Base-by-base conservation (phyloP, 106 monocot genomes). In the Agapanthus africanus region DNA sequence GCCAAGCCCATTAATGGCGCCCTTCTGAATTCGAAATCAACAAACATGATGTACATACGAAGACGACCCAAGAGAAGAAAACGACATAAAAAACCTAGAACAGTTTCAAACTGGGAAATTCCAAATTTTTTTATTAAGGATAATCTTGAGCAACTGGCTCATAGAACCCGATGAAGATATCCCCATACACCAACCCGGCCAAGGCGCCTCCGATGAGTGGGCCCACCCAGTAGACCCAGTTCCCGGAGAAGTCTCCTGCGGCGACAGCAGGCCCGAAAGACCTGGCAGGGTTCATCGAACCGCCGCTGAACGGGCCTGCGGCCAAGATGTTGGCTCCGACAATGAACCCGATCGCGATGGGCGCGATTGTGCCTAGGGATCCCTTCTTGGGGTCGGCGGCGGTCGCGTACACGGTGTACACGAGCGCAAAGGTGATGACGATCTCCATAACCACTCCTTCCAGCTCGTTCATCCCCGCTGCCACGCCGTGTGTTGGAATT, bases 281-380 rank as follows among this genome's bases (percentile, higher is more conserved):
- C n/a, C 84, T 68, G 30, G 84, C 84, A 4, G 84, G 87, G 85
- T 87, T 91, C 87, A 87, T 91, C 38, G 84, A 87, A 0, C 84
- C 87, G 13, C 87, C 91, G 63, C 76, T 75, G 79, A 91, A 91
- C 0, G 91, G 82, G 0, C 91, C 91, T 37, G 87, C 91, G 28
- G 80, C 84, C 23, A 91, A 77, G 63, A 91, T 91, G 76, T 91
- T 91, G 49, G 87, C 91, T 5, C 87, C 87, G 31, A 91, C 91
- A 65, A 91, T 82, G 69, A 91, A 77, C 7, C 87, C 91, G 65
- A 91, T 91, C 25, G 91, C 91, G 66, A 91, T 84, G 11, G 91
- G 91, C 1, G 91, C 91, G 37, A 91, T 78, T 57, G 84, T 87
- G 37, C 91, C 87, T 31, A 91, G 70, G 9, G 81, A 68, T 11